Percentiles rank a stretch among this genome's conserved stretches.
Conservation (phyloP, 768 basidiomycete genomes). For the Boletellus ananiceps region DNA sequence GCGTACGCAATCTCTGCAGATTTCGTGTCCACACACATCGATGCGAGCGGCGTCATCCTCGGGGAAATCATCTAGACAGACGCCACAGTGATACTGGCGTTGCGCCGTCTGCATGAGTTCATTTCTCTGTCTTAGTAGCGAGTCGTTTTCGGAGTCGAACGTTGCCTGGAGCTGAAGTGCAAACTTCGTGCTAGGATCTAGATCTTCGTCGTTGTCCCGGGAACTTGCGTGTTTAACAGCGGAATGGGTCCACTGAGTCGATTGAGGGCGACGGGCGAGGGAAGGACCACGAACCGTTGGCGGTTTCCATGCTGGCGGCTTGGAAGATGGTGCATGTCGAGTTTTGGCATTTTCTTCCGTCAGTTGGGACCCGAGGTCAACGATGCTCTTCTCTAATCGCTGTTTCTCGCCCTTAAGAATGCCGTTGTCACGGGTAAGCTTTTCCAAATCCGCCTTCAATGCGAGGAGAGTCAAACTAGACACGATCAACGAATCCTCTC, state of each 20-base stretch:
- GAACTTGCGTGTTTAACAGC: neutral
- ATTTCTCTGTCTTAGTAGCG: slow-evolving; percentile 30
- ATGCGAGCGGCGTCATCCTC: slow-evolving; percentile 42
- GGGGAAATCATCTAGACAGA: slow-evolving; percentile 51
- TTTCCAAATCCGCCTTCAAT: slow-evolving; percentile 38
- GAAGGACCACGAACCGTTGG: neutral
- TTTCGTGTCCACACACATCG: slow-evolving; percentile 43
- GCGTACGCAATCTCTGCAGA: slow-evolving; percentile 51
- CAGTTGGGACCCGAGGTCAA: slow-evolving; percentile 11
- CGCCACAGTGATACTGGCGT: slow-evolving; percentile 44
- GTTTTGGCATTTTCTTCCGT: slow-evolving; percentile 8
- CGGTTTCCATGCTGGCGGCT: neutral
- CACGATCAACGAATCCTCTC: slow-evolving; percentile 37
- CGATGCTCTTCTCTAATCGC: slow-evolving; percentile 26
- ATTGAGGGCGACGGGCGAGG: neutral
- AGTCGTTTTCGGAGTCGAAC: slow-evolving; percentile 40
- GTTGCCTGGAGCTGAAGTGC: slow-evolving; percentile 34
- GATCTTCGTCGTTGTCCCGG: neutral
- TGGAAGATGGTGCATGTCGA: neutral
- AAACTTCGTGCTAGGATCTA: slow-evolving; percentile 13
- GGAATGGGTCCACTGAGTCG: neutral
- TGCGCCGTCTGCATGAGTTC: slow-evolving; percentile 30
- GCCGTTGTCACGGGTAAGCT: slow-evolving; percentile 32
- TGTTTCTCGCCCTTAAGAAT: slow-evolving; percentile 17
- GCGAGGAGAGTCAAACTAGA: slow-evolving; percentile 47